Evolutionary conservation across 2,329 filamentous ascomycete species (phyloP), one percentile per base, ranked within the genome.

Genomic region (Beauveria australis): DNA sequence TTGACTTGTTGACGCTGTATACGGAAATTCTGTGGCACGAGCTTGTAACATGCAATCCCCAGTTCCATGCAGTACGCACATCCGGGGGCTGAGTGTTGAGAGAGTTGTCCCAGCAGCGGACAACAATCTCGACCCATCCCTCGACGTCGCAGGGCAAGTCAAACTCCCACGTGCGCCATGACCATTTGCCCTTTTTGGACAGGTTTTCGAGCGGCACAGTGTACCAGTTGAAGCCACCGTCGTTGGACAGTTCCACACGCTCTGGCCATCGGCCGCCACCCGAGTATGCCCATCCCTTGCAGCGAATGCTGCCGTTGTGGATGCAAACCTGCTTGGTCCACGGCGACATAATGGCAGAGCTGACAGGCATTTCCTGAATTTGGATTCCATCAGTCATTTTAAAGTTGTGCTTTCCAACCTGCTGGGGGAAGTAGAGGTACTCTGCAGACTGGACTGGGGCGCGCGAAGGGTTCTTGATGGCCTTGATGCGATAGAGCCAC

Each of bases 341-440:
- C 0, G 86, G 86, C 0, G 80, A 75, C 82, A 88, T 88, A 66
- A 89, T 88, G 22, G 86, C 86, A 18, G 78, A 82, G 52, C 79
- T 82, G 3, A 89, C 86, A 0, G 87, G 87, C 86, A 89, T 89
- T 41, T 89, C 86, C 67, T 90, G 87, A 66, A 88, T 89, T 63
- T 81, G 82, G 63, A 87, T 85, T 0, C 84, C 86, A 51, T 84
- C 82, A 18, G 75, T 82, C 65, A 81, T 80, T 9, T 73, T 75
- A 12, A 78, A 75, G 63, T 89, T 89, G 65, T 89, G 84, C 72
- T 89, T 89, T 12, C 86, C 86, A 0, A 85, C 74, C 68, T 90
- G 86, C 12, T 84, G 84, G 1, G 81, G 83, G 69, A 86, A 91
- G 72, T 89, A 89, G 0, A 89, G 75, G 59, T 89, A 89, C 67